phyloP scores from a whole-genome alignment of 2,329 filamentous ascomycete species.

The Chalara sp. region DNA sequence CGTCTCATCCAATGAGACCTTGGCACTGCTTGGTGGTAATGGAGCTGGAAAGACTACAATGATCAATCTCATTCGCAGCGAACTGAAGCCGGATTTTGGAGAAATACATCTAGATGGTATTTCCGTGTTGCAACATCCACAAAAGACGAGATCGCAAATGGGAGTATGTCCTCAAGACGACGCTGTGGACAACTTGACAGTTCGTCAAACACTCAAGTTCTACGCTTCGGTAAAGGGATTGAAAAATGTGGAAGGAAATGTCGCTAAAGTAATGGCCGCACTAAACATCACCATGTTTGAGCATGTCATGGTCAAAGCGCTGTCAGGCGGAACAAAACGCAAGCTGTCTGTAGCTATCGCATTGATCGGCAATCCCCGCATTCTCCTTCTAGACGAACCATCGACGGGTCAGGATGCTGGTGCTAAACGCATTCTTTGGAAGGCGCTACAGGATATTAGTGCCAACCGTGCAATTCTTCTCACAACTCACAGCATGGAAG shows the following conservation, averaged over 20 bases:
- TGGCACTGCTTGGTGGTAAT: constrained; percentile 59
- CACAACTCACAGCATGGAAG: constrained; percentile 32
- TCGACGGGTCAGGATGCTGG: constrained; percentile 28
- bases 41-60: constrained; percentile 60
- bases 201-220: constrained; percentile 26
- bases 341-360: constrained; percentile 29
- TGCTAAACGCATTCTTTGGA: constrained; percentile 30
- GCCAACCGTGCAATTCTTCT: constrained; percentile 27
- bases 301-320: constrained; percentile 19
- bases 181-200: constrained; percentile 28
- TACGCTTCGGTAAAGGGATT: constrained; percentile 27
- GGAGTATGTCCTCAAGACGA: constrained; percentile 30
- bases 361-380: constrained; percentile 25
- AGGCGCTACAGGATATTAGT: constrained; percentile 22
- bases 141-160: constrained; percentile 19
- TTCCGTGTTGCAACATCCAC: constrained; percentile 35
- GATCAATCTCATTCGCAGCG: constrained; percentile 59
- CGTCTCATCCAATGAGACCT: constrained; percentile 52
- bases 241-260: constrained; percentile 22
- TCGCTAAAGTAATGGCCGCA: constrained; percentile 22
- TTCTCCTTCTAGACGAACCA: constrained; percentile 28
- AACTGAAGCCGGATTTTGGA: constrained; percentile 49
- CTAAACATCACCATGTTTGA: constrained; percentile 23
- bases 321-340: constrained; percentile 26
- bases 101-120: constrained; percentile 55